Conservation (phyloP, 1,139 yeast species). For the Lodderomyces pseudojiufengensis region DNA sequence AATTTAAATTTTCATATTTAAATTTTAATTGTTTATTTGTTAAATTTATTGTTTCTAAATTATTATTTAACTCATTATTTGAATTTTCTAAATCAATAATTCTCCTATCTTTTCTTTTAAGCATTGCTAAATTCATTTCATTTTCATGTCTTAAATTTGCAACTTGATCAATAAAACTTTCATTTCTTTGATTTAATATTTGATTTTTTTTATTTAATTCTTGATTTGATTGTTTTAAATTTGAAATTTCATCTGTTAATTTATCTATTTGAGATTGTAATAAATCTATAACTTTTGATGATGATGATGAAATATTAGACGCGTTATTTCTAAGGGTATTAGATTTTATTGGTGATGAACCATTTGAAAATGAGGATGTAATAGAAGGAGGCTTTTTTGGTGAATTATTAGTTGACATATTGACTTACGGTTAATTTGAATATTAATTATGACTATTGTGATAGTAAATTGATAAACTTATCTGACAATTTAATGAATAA, state of each 20-base stretch:
- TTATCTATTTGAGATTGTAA: constrained; percentile 51
- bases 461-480: too few species aligned
- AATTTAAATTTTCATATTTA: constrained; percentile 47
- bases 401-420: constrained; percentile 1
- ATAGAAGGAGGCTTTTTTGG: constrained; percentile 1
- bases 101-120: constrained; percentile 63
- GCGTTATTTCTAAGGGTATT: background rate
- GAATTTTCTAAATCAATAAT: constrained; percentile 59
- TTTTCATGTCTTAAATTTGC: constrained; percentile 70
- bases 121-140: constrained; percentile 59
- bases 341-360: too few species aligned
- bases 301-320: constrained; percentile 3
- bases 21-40: constrained; percentile 48
- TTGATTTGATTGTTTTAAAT: constrained; percentile 34
- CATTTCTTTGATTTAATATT: constrained; percentile 48
- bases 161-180: constrained; percentile 59
- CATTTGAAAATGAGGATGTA: too few species aligned
- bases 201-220: constrained; percentile 48
- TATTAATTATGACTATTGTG: too few species aligned
- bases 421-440: too few species aligned
- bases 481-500: too few species aligned
- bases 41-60: constrained; percentile 43
- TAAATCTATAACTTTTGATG: constrained; percentile 47
- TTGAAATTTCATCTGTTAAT: constrained; percentile 51
- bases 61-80: constrained; percentile 41